Evolutionary conservation across 2,329 filamentous ascomycete species (phyloP), one percentile per base, ranked within the genome.

Genomic region (Fusarium mangiferae): DNA sequence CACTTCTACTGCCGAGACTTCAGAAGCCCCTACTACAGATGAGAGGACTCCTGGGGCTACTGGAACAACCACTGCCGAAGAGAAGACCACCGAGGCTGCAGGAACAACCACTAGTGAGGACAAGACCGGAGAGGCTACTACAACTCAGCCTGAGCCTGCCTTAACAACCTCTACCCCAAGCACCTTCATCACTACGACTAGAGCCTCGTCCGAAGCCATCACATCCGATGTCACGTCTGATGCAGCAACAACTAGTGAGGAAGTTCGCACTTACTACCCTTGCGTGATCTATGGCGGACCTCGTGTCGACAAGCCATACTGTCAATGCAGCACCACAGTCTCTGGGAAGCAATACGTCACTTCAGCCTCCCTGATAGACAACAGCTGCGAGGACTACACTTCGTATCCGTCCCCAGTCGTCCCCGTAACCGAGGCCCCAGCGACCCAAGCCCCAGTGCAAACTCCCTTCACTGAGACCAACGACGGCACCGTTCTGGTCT

Each of bases 251-350:
- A 62, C 46, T 9, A 66, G 45, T 8, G 17, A 33, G 18, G 33
- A 60, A 15, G 20, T 17, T 18, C 62, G 55, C 13, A 67, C 48
- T 13, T 39, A 66, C 42, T 68, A 61, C 11, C 63, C 62, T 10
- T 68, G 66, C 20, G 24, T 18, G 2, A 42, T 61, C 26, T 35
- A 22, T n/a, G 66, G 62, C 1, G 66, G 66, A 9, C 66, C 66
- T 13, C 48, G 55, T 5, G 62, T 68, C 22, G 36, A 30, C 14
- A 56, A 39, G 13, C 46, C 66, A 14, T 66, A 68, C 42, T 68
- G 66, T 9, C 55, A 67, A n/a, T 68, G 66, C n/a, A 26, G 24
- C 8, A 67, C 66, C 18, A 68, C 66, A 4, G 30, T 66, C 26
- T 42, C 35, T 13, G 66, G 38, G 13, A 49, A 55, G 41, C 62